These are phyloP conservation scores for Boletus bicolor DNA, from an alignment of 768 basidiomycete species.

Conservation along the genomic window DNA sequence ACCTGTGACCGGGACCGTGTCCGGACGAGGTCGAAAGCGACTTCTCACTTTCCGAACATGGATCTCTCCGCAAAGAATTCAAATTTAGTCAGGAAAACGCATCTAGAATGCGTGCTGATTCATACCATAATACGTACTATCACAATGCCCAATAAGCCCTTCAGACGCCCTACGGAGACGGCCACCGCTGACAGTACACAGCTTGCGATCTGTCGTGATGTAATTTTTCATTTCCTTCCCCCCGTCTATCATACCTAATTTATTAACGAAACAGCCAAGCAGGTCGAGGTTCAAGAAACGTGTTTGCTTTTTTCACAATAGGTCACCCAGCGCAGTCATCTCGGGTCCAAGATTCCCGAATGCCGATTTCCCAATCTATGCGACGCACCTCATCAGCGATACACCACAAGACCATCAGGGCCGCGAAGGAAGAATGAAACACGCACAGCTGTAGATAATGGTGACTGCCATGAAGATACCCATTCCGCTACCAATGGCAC, in stretches of 20 bases:
- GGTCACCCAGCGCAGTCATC: slow-evolving; percentile 74
- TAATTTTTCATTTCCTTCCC: not conserved
- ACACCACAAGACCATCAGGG: not conserved
- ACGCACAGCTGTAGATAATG: slow-evolving; percentile 80
- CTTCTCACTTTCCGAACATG: no score
- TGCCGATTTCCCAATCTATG: slow-evolving; percentile 92
- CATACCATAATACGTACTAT: not conserved
- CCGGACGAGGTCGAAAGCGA: no score
- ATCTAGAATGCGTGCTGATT: not conserved
- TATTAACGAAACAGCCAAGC: slow-evolving; percentile 4
- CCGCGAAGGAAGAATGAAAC: not conserved
- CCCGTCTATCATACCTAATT: slow-evolving; percentile 10
- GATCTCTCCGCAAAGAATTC: not conserved
- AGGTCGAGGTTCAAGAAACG: not conserved
- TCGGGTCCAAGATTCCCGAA: slow-evolving; percentile 75
- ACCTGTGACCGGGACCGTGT: no score
- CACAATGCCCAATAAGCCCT: not conserved
- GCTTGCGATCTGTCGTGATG: not conserved
- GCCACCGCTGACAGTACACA: not conserved
- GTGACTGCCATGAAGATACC: slow-evolving; percentile 98
- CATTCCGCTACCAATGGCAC: slow-evolving; percentile 92
- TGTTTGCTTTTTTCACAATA: slow-evolving; percentile 46
- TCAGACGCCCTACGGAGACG: not conserved
- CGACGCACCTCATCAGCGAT: not conserved
- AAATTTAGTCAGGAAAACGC: not conserved